These are phyloP conservation scores for Colletotrichum sp. DNA, from an alignment of 2,329 filamentous ascomycete species.

Conservation along the genomic window DNA sequence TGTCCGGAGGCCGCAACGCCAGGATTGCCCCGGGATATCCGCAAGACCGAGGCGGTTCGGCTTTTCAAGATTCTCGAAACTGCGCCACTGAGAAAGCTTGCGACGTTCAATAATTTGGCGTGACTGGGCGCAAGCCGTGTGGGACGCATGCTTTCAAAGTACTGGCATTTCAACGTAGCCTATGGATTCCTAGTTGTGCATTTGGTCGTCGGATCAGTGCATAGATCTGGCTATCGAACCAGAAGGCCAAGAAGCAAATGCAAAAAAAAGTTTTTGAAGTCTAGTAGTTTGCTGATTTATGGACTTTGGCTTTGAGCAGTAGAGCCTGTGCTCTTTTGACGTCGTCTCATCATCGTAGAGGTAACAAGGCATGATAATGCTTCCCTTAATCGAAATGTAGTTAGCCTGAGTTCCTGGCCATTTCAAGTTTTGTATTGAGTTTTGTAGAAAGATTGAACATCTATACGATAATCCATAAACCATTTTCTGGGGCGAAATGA, in stretches of 20 bases:
- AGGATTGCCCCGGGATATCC: background rate
- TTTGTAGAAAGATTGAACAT: background rate
- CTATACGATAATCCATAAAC: no score
- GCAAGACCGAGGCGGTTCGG: background rate
- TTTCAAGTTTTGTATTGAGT: no score
- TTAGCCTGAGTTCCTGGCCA: background rate
- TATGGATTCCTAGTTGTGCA: accelerated
- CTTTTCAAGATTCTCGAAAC: background rate
- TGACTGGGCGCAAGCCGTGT: no score
- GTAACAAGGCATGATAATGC: background rate
- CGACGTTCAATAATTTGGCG: no score
- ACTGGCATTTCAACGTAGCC: accelerated
- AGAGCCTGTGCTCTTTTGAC: background rate
- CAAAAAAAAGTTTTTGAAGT: no score
- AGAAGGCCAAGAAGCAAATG: no score
- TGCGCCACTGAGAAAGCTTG: background rate
- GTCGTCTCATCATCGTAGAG: background rate
- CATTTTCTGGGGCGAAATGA: no score
- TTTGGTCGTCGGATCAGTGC: background rate
- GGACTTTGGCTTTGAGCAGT: no score
- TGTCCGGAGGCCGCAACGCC: background rate
- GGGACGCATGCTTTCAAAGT: background rate
- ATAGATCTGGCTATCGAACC: background rate
- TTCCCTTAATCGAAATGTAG: background rate
- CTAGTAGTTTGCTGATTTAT: background rate